These are phyloP conservation scores for Tricholoma terreum DNA, from an alignment of 768 basidiomycete species.

Conservation along the genomic window DNA sequence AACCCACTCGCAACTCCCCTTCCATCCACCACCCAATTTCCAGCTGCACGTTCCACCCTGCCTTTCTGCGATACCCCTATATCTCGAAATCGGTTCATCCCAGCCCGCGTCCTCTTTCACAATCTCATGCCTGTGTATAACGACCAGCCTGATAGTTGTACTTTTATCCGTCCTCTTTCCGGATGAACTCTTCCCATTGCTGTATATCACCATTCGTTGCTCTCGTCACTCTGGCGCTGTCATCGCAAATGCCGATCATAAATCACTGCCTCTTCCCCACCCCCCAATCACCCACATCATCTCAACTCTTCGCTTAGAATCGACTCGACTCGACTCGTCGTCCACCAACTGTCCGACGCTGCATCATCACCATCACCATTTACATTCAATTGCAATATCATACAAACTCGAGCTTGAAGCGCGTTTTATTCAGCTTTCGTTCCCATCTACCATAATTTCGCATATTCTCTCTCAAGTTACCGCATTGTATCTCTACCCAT, in stretches of 20 bases:
- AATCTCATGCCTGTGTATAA: conserved; percentile 58
- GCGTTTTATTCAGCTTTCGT: background rate
- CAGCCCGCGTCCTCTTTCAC: conserved; percentile 49
- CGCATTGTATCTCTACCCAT: conserved; percentile 13
- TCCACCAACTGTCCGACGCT: background rate
- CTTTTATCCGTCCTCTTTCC: conserved; percentile 21
- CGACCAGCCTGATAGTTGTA: conserved; percentile 29
- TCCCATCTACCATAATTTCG: conserved; percentile 5
- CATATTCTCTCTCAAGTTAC: background rate
- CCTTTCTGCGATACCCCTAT: conserved; percentile 17
- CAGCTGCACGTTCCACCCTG: background rate
- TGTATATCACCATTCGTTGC: too few species aligned
- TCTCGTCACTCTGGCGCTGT: too few species aligned
- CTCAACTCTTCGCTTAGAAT: background rate
- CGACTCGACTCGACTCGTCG: background rate
- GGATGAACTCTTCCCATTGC: background rate
- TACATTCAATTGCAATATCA: background rate
- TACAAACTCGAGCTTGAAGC: conserved; percentile 4
- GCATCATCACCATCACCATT: conserved; percentile 2
- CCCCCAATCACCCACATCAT: background rate
- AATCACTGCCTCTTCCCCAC: background rate
- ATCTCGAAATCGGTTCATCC: conserved; percentile 36
- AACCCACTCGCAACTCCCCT: conserved; percentile 37
- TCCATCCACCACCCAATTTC: conserved; percentile 3
- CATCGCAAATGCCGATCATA: background rate